A percentile compares a stretch with the other conserved stretches of the same genome.
Evolutionary conservation across 2,329 filamentous ascomycete species (phyloP).

Genomic region (Aspergillus brasiliensis): DNA sequence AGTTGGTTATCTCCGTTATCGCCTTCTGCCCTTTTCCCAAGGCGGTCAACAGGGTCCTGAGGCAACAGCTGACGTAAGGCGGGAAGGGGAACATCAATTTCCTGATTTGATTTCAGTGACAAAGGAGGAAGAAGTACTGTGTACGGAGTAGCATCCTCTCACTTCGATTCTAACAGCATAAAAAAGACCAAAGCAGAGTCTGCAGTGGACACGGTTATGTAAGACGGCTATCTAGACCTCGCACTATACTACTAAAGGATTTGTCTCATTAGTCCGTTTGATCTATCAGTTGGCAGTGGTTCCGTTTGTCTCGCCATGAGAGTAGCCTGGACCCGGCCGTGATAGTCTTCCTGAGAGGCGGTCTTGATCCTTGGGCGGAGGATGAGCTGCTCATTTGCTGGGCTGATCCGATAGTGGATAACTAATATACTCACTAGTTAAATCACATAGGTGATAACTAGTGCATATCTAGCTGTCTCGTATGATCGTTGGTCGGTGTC

Average conservation of each 20-base stretch:
- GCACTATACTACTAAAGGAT: neutral
- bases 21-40: constrained; percentile 3
- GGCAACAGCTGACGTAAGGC: neutral
- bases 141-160: neutral
- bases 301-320: neutral
- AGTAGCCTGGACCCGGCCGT: neutral
- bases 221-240: neutral
- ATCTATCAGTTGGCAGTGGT: too few relatives aligned
- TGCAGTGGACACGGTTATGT: constrained; percentile 1
- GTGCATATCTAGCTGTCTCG: too few relatives aligned
- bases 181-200: neutral
- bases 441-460: too few relatives aligned
- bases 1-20: constrained; percentile 24
- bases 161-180: neutral
- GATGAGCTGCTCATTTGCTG: neutral
- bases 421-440: neutral
- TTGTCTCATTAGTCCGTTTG: too few relatives aligned
- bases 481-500: too few relatives aligned
- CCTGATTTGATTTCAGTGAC: neutral
- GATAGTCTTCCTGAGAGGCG: neutral
- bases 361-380: neutral
- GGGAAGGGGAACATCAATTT: neutral
- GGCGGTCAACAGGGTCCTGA: constrained; percentile 11
- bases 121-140: too few relatives aligned
- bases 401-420: neutral